A percentile compares a stretch with the other conserved stretches of the same genome.
These are phyloP conservation scores for Metarhizium sp. DNA, from an alignment of 2,329 filamentous ascomycete genomes.

Conservation along the genomic window DNA sequence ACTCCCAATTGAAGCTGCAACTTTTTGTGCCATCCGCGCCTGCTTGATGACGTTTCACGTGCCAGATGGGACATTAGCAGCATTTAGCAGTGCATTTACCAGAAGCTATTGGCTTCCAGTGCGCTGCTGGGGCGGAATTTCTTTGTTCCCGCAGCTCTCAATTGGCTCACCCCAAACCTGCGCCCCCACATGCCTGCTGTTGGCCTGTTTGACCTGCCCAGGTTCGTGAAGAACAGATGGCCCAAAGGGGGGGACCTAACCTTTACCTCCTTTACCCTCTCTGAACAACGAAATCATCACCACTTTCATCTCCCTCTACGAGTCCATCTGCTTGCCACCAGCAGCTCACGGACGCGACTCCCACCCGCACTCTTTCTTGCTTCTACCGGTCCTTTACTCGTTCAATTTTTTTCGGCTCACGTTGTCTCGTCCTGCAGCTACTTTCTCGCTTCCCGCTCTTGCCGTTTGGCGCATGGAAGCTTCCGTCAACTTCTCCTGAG, in stretches of 20 bases:
- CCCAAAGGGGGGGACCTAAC: conserved; percentile 19
- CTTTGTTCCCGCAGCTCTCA: conserved; percentile 5
- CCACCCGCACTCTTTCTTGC: conserved; percentile 9
- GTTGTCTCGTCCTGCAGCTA: conserved; percentile 2
- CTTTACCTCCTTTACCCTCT: conserved; percentile 9
- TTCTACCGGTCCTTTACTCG: conserved; percentile 12
- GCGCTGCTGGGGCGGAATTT: conserved; percentile 12
- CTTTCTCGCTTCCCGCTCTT: conserved; percentile 11
- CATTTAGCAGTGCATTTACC: neutral
- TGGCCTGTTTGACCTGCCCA: conserved; percentile 1
- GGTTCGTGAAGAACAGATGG: conserved; percentile 20
- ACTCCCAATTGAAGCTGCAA: too few species aligned
- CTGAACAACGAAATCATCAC: conserved; percentile 9
- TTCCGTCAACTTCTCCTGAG: conserved; percentile 17
- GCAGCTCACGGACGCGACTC: conserved; percentile 15
- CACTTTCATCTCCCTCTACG: conserved; percentile 8
- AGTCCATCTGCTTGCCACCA: conserved; percentile 16
- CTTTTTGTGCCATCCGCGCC: neutral
- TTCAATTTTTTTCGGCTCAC: conserved; percentile 7
- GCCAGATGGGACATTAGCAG: neutral
- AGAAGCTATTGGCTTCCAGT: neutral
- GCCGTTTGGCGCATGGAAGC: conserved; percentile 30
- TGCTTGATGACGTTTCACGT: neutral
- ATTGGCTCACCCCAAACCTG: conserved; percentile 9
- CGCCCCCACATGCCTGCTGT: conserved; percentile 7